Conservation (phyloP, 2,329 filamentous ascomycete genomes). For the Ophiostoma triangulosporum region DNA sequence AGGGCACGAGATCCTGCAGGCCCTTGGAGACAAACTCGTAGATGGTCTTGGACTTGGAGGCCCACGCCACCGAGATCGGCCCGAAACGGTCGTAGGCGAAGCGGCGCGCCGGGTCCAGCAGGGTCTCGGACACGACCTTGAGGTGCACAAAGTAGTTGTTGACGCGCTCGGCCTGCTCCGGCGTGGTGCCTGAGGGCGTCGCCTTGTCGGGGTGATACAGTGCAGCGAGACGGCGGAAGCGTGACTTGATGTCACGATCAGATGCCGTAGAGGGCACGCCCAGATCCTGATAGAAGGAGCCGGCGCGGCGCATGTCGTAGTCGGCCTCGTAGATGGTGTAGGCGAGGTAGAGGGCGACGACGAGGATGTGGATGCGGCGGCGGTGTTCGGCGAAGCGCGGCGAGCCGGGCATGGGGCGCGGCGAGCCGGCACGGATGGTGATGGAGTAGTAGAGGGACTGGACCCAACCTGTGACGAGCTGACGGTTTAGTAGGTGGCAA, state of each 20-base stretch:
- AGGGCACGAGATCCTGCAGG: constrained; percentile 40
- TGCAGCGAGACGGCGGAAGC: constrained; percentile 64
- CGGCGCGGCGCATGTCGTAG: constrained; percentile 55
- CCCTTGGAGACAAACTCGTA: constrained; percentile 61
- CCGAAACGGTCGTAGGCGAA: constrained; percentile 90
- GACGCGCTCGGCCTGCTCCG: constrained; percentile 21
- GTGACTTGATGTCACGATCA: constrained; percentile 68
- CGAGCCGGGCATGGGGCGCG: constrained; percentile 58
- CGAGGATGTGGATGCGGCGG: constrained; percentile 67
- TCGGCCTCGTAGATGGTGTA: constrained; percentile 93
- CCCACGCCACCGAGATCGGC: constrained; percentile 45
- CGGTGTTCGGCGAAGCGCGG: constrained; percentile 60
- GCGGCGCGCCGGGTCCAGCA: constrained; percentile 60
- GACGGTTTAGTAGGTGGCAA: constrained; percentile 1
- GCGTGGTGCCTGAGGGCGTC: constrained; percentile 19
- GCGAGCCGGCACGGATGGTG: constrained; percentile 78
- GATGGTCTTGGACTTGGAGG: constrained; percentile 45
- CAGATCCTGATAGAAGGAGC: constrained; percentile 70
- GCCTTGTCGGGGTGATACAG: constrained; percentile 75
- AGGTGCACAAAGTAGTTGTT: constrained; percentile 60
- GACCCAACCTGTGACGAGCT: constrained; percentile 66
- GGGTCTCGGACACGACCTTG: constrained; percentile 69
- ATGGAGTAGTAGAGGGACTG: constrained; percentile 78
- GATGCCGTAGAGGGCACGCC: constrained; percentile 53
- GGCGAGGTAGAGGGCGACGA: constrained; percentile 70